Evolutionary conservation across 768 basidiomycete species (phyloP), one percentile per base, ranked within the genome.

Genomic region (Lactifluus pinguis): DNA sequence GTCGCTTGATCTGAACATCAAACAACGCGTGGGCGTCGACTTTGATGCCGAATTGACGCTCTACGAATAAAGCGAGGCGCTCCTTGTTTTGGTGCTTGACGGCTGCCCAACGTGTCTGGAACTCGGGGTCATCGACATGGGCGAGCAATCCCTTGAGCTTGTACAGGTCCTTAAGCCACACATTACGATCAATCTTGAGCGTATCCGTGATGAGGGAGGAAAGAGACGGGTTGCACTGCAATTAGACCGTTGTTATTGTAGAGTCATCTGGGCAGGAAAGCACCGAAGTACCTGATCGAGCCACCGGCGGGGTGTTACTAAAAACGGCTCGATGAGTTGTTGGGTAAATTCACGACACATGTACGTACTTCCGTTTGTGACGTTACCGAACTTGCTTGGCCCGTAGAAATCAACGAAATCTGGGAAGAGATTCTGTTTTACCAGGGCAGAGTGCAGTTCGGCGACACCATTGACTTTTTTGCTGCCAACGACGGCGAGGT

Each of bases 351-450:
- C 21, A 39, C 19, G 39, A 47, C 3, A 17, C 13, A 44, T 19
- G 39, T 30, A 39, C 84, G 69, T 72, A 87, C 87, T 81, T 60
- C 95, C 95, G 70, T 98, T 99, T 44, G 95, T 98, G 52, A 98
- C 92, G 70, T 95, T 93, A 29, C 82, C 80, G 68, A 89, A 92
- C 85, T 89, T 94, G 85, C 87, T 87, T 62, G 83, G 70, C 3
- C 95, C 95, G 68, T 85, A 89, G 72, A 89, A 91, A 36, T 97
- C 93, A 50, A 97, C 95, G 69, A 95, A 95, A 75, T 97, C 94
- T 69, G 88, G 90, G 67, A 89, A 71, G 66, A 92, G 89, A 7
- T 87, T 92, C 21, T 85, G 85, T 72, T 78, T 80, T 55, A 98
- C 89, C 48, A 98, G 82, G 56, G 92, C 87, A 61, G 86, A 89